These are phyloP conservation scores for Astragalus glycyphyllos DNA, from an alignment of 306 rosid genomes.

Conservation along the genomic window DNA sequence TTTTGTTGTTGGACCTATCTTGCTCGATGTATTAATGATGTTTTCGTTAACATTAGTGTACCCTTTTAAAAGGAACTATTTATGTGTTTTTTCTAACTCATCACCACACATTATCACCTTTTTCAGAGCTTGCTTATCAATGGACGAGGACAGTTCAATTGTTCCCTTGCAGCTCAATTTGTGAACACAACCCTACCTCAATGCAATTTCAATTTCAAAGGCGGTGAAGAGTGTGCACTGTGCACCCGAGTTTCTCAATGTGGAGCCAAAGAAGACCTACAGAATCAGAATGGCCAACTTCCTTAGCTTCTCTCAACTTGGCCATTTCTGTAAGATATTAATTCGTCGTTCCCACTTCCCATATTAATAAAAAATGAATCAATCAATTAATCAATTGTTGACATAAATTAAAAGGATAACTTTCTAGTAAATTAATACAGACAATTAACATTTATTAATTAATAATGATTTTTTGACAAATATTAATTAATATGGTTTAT, in stretches of 20 bases:
- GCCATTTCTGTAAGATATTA: slow-evolving; percentile 66
- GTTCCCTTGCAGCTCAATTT: slow-evolving; percentile 61
- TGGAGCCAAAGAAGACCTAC: slow-evolving; percentile 70
- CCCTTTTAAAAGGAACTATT: too few species aligned
- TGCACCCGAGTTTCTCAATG: slow-evolving; percentile 69
- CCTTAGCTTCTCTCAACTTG: slow-evolving; percentile 82
- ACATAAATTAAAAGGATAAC: too few species aligned
- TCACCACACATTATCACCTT: neutral
- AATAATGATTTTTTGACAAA: too few species aligned
- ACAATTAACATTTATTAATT: too few species aligned
- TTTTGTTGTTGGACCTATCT: too few species aligned
- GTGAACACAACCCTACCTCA: slow-evolving; percentile 37
- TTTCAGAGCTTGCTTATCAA: slow-evolving; percentile 65
- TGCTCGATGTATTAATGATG: too few species aligned
- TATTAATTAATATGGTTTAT: too few species aligned
- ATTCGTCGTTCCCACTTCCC: neutral
- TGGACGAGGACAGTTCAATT: slow-evolving; percentile 84
- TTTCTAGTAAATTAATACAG: too few species aligned
- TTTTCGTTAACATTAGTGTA: too few species aligned
- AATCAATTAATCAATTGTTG: neutral
- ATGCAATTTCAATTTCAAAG: slow-evolving; percentile 51
- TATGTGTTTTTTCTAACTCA: neutral
- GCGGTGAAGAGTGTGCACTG: slow-evolving; percentile 85
- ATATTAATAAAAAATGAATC: neutral
- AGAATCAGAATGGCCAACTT: slow-evolving; percentile 78